A percentile compares a stretch with the other conserved stretches of the same genome.
Conservation (phyloP, 2,329 filamentous ascomycete genomes). For the Alternaria gansuensis region DNA sequence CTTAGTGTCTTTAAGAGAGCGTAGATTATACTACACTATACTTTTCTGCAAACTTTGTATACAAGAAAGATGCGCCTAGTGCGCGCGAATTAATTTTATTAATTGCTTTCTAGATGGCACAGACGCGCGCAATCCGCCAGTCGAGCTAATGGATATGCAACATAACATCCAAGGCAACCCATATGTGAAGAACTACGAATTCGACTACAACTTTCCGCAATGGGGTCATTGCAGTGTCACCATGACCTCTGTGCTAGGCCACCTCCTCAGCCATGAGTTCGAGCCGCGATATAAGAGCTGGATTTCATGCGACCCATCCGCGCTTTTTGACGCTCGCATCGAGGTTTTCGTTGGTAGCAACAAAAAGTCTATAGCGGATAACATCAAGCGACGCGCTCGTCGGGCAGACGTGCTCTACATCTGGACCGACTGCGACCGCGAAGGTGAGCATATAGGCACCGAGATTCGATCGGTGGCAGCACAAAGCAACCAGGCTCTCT, state of each 20-base stretch:
- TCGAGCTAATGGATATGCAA: constrained; percentile 55
- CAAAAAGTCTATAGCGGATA: constrained; percentile 81
- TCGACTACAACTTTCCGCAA: constrained; percentile 84
- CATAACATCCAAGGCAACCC: constrained; percentile 70
- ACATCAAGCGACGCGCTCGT: constrained; percentile 83
- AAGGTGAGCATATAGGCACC: constrained; percentile 94
- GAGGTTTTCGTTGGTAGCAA: constrained; percentile 69
- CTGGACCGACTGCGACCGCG: constrained; percentile 98
- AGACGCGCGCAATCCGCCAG: no score
- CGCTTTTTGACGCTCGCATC: constrained; percentile 83
- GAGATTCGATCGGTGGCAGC: constrained; percentile 70
- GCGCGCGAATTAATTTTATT: no score
- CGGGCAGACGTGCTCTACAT: constrained; percentile 82
- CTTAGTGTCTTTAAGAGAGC: no score
- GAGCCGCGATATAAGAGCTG: constrained; percentile 78
- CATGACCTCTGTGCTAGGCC: constrained; percentile 93
- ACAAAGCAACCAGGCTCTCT: constrained; percentile 48
- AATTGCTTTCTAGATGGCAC: no score
- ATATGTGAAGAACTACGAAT: constrained; percentile 94
- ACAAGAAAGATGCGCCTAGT: background rate
- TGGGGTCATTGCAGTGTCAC: constrained; percentile 87
- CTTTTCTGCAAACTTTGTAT: no score
- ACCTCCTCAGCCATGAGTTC: constrained; percentile 85
- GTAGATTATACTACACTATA: no score
- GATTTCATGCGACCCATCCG: constrained; percentile 79